Evolutionary conservation across 805 yeast species (phyloP), one percentile per base, ranked within the genome.

Genomic region (Kodamaea kaohsiungensis): DNA sequence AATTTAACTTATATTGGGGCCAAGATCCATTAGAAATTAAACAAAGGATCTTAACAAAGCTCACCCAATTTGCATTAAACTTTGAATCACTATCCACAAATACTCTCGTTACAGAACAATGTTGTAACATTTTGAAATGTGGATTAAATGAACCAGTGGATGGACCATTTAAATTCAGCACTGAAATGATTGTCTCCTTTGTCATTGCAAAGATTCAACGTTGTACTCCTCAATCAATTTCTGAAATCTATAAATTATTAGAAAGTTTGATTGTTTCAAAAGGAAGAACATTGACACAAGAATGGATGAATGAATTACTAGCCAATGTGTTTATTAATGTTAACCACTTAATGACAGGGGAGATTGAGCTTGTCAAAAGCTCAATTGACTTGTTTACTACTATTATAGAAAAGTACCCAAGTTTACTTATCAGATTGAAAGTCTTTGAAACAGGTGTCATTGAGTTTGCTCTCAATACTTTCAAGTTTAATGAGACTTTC

Each of bases 121-220:
- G 88, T 25, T 83, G 91, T 55, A 72, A 76, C 6, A 80, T 91
- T 1, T 76, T 90, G 58, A 85, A 82, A 60, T 61, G 72, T 13
- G 96, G 96, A 0, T 67, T 90, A 13, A 69, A 82, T 2, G 96
- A 90, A 61, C 65, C 75, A 2, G 66, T 83, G 4, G 74, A 80
- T 16, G 91, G 91, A 0, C 89, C 95, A 0, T 89, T 88, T 66
- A 84, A 80, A 8, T 79, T 88, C 54, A 69, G 71, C 0, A 55
- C 74, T 2, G 66, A 68, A 2, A 15, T 47, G n/a, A 57, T 60
- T 15, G 39, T 58, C 2, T 22, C 48, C 69, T 56, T 83, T 73
- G 56, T 74, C 74, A 30, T 55, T 55, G 16, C 61, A 62, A 57
- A 82, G 73, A 56, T 65, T 46, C 47, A 65, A 15, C 37, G 59